Conservation (phyloP, 495 filamentous ascomycete species). For the Hypoxylon crocopeplum region DNA sequence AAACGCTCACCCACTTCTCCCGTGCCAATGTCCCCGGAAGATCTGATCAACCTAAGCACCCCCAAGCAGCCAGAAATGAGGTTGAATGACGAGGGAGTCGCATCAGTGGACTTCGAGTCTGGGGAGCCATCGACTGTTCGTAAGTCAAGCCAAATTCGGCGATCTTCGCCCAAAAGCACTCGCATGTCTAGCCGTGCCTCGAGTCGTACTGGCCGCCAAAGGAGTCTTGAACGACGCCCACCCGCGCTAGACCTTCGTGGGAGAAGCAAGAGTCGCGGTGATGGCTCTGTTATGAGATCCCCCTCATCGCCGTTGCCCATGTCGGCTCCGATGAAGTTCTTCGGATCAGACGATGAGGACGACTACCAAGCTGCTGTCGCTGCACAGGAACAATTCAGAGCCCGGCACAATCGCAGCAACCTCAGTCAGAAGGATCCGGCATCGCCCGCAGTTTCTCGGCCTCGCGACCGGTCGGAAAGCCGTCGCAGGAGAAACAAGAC, state of each 20-base stretch:
- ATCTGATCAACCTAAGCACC: constrained; percentile 65
- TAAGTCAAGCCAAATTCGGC: constrained; percentile 47
- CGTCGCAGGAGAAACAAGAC: constrained; percentile 48
- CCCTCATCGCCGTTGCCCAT: constrained; percentile 84
- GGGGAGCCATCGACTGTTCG: constrained; percentile 52
- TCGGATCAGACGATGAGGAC: constrained; percentile 61
- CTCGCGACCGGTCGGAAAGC: constrained; percentile 58
- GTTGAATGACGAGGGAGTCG: constrained; percentile 18
- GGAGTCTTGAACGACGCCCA: constrained; percentile 56
- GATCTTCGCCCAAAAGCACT: constrained; percentile 44
- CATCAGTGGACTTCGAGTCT: constrained; percentile 23
- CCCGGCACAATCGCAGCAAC: constrained; percentile 62
- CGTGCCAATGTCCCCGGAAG: constrained; percentile 90
- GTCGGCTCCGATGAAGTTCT: constrained; percentile 51
- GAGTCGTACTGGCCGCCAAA: constrained; percentile 57
- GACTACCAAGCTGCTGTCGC: constrained; percentile 66
- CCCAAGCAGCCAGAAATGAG: constrained; percentile 41
- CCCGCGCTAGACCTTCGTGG: constrained; percentile 61
- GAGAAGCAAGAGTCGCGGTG: constrained; percentile 59
- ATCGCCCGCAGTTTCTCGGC: constrained; percentile 48
- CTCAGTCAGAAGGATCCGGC: constrained; percentile 60
- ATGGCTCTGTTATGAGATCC: constrained; percentile 67
- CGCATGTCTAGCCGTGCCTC: constrained; percentile 47
- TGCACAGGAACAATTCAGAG: constrained; percentile 67
- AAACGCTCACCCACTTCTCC: constrained; percentile 91